Evolutionary conservation across 2,329 filamentous ascomycete genomes (phyloP).

Genomic region (Alternaria sp.): DNA sequence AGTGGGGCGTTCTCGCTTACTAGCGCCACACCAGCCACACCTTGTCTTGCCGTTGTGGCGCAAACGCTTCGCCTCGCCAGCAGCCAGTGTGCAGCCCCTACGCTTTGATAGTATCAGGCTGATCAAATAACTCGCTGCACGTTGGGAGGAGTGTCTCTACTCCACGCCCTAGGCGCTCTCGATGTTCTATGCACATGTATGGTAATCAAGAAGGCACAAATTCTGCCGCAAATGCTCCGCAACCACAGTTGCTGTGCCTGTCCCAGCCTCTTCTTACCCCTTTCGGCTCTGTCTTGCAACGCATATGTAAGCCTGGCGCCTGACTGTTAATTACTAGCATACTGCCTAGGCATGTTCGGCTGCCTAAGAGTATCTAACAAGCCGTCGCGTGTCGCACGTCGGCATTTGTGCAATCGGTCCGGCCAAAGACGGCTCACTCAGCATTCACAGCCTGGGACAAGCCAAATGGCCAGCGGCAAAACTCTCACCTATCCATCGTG

Average conservation of each 20-base stretch:
- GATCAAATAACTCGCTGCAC: too few species aligned
- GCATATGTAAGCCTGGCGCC: conserved; percentile 7
- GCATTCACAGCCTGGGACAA: conserved; percentile 2
- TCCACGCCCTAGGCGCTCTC: neutral
- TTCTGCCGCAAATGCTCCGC: conserved; percentile 1
- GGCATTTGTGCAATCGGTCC: conserved; percentile 1
- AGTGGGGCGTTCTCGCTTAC: conserved; percentile 12
- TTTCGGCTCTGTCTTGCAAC: conserved; percentile 2
- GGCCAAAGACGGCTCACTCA: conserved; percentile 5
- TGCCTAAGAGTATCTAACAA: neutral
- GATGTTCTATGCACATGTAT: neutral
- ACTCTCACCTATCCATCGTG: conserved; percentile 12
- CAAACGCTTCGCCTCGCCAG: neutral
- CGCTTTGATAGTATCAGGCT: neutral
- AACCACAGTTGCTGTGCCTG: neutral
- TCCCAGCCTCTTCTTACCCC: neutral
- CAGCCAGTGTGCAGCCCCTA: neutral
- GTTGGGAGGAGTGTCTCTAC: too few species aligned
- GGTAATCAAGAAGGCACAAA: neutral
- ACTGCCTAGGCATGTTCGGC: neutral
- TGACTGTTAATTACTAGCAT: neutral
- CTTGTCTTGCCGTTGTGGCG: neutral
- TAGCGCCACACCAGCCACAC: conserved; percentile 12
- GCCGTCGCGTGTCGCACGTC: conserved; percentile 4
- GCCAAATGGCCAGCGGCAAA: conserved; percentile 23